Percentiles rank a stretch among this genome's conserved stretches.
These are phyloP conservation scores for Ceratocystiopsis brevicomis DNA, from an alignment of 2,329 filamentous ascomycete genomes.

Conservation along the genomic window DNA sequence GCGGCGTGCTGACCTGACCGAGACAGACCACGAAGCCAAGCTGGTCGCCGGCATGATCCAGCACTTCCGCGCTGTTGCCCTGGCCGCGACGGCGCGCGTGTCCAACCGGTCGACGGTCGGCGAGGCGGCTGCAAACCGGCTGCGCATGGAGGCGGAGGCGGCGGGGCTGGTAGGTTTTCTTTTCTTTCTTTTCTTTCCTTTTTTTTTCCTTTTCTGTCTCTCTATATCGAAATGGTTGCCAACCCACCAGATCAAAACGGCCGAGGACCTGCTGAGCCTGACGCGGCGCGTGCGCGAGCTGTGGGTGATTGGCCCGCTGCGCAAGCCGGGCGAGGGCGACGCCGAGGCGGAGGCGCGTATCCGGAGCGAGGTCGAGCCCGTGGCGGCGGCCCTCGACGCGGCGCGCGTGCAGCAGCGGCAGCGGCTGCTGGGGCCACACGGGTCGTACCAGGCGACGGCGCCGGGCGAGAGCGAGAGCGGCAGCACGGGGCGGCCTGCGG, in stretches of 20 bases:
- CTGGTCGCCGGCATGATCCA: conserved; percentile 25
- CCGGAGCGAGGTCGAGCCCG: conserved; percentile 18
- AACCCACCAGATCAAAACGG: conserved; percentile 18
- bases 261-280: conserved; percentile 26
- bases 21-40: conserved; percentile 25
- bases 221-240: no score
- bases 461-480: background rate
- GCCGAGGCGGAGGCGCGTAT: conserved; percentile 17
- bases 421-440: conserved; percentile 10
- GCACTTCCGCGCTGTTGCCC: conserved; percentile 25
- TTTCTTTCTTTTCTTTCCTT: background rate
- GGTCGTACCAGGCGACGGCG: conserved; percentile 10
- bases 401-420: conserved; percentile 13
- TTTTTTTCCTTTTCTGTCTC: no score
- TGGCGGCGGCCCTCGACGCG: conserved; percentile 17
- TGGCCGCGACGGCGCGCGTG: conserved; percentile 18
- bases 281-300: conserved; percentile 30
- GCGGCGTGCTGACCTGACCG: no score
- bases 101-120: conserved; percentile 17
- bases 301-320: conserved; percentile 29
- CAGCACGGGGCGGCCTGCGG: no score
- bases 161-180: conserved; percentile 17
- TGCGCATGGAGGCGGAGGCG: conserved; percentile 22
- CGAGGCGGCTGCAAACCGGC: conserved; percentile 20
- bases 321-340: conserved; percentile 23